phyloP scores from a whole-genome alignment of 495 filamentous ascomycete genomes.

The Penicillium lagena region DNA sequence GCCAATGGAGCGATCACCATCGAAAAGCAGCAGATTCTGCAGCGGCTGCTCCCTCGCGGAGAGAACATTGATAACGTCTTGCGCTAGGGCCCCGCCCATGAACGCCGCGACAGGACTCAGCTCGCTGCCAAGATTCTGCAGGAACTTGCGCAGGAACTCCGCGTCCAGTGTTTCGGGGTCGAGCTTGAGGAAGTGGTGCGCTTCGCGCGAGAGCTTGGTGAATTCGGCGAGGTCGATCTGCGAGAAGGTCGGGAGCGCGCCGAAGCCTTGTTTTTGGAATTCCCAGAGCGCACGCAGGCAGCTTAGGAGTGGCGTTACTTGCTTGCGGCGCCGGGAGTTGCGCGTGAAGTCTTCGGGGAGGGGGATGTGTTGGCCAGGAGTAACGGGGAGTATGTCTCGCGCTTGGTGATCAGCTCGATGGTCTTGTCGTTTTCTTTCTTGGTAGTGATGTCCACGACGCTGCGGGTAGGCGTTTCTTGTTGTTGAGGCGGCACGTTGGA shows the following conservation, averaged over 20 bases:
- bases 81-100: constrained; percentile 80
- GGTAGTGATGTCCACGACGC: constrained; percentile 60
- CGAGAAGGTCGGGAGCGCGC: constrained; percentile 48
- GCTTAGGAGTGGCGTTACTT: constrained; percentile 72
- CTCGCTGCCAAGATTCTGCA: constrained; percentile 76
- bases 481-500: constrained; percentile 63
- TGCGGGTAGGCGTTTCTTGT: constrained; percentile 73
- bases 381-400: constrained; percentile 80
- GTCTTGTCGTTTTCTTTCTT: constrained; percentile 67
- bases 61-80: constrained; percentile 96
- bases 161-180: constrained; percentile 67
- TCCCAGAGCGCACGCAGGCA: constrained; percentile 82
- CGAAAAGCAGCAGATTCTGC: constrained; percentile 90
- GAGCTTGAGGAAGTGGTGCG: constrained; percentile 68
- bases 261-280: constrained; percentile 48
- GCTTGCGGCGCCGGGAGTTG: constrained; percentile 58
- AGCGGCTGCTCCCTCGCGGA: constrained; percentile 85
- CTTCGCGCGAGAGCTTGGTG: constrained; percentile 68
- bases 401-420: constrained; percentile 88
- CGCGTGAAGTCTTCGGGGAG: constrained; percentile 64
- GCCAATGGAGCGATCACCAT: constrained; percentile 71
- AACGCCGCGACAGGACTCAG: constrained; percentile 84
- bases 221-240: constrained; percentile 60
- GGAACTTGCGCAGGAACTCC: constrained; percentile 75
- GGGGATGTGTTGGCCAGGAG: constrained; percentile 67